A percentile compares a stretch with the other conserved stretches of the same genome.
phyloP scores from a whole-genome alignment of 495 filamentous ascomycete species.

The Daldinia bambusicola region DNA sequence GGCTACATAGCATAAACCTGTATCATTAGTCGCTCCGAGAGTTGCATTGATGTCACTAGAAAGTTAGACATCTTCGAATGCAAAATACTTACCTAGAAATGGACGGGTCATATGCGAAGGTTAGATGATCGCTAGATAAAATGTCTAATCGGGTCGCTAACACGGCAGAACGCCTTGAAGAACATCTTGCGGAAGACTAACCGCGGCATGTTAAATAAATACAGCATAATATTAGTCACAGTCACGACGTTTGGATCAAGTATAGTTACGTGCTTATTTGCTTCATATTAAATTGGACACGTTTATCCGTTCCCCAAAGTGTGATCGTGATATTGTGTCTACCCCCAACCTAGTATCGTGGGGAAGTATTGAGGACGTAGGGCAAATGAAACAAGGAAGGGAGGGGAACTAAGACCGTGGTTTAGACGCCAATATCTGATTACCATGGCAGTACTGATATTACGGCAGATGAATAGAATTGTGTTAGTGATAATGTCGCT shows the following conservation, averaged over 20 bases:
- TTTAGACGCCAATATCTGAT: neutral
- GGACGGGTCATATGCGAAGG: neutral
- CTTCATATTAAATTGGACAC: too few relatives aligned
- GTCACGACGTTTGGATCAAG: neutral
- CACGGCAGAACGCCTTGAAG: slow-evolving; percentile 18
- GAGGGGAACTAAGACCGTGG: too few relatives aligned
- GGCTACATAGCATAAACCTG: slow-evolving; percentile 7
- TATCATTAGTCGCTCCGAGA: neutral
- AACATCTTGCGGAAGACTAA: slow-evolving; percentile 23
- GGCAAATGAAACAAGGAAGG: neutral
- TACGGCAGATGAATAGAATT: too few relatives aligned
- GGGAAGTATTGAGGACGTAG: too few relatives aligned
- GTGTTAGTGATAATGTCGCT: neutral
- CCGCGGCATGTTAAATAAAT: slow-evolving; percentile 2
- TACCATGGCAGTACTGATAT: neutral
- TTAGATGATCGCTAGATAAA: neutral
- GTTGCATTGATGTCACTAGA: slow-evolving; percentile 10
- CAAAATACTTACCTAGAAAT: neutral
- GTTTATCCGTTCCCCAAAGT: too few relatives aligned
- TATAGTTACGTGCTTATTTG: slow-evolving; percentile 16
- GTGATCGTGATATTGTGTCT: too few relatives aligned
- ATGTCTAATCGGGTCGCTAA: slow-evolving; percentile 8
- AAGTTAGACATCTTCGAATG: neutral
- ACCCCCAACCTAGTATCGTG: too few relatives aligned
- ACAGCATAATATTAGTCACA: neutral